phyloP scores from a whole-genome alignment of 2,329 filamentous ascomycete genomes.

The Boeremia exigua region DNA sequence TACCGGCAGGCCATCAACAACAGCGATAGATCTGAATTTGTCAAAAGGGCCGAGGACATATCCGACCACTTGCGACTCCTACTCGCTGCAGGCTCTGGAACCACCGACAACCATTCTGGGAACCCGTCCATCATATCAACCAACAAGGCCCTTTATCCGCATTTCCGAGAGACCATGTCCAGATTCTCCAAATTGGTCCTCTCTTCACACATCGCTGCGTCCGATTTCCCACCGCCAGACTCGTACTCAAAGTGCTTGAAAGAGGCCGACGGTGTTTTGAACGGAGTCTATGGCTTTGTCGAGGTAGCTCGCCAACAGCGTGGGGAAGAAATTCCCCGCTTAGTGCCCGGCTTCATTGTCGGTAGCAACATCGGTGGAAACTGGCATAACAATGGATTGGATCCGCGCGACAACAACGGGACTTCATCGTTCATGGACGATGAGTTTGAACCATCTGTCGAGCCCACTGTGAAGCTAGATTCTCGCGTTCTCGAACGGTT shows the following conservation, averaged over 20 bases:
- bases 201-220: conserved; percentile 95
- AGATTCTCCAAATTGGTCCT: conserved; percentile 99
- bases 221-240: conserved; percentile 93
- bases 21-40: conserved; percentile 86
- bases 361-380: conserved; percentile 83
- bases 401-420: conserved; percentile 70
- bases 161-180: conserved; percentile 99
- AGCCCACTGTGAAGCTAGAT: conserved; percentile 78
- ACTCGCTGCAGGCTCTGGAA: conserved; percentile 93
- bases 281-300: conserved; percentile 94
- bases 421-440: conserved; percentile 78
- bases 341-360: conserved; percentile 91
- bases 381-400: conserved; percentile 76
- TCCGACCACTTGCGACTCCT: conserved; percentile 93
- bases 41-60: conserved; percentile 94
- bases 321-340: conserved; percentile 89
- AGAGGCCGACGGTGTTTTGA: conserved; percentile 94
- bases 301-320: conserved; percentile 93
- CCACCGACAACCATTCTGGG: conserved; percentile 97
- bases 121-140: conserved; percentile 99
- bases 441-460: conserved; percentile 74
- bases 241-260: conserved; percentile 94
- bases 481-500: conserved; percentile 78
- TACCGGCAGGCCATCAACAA: conserved; percentile 90
- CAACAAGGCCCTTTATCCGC: conserved; percentile 95